These are phyloP conservation scores for Dipteronia dyeriana DNA, from an alignment of 345 rosid species.

Conservation along the genomic window DNA sequence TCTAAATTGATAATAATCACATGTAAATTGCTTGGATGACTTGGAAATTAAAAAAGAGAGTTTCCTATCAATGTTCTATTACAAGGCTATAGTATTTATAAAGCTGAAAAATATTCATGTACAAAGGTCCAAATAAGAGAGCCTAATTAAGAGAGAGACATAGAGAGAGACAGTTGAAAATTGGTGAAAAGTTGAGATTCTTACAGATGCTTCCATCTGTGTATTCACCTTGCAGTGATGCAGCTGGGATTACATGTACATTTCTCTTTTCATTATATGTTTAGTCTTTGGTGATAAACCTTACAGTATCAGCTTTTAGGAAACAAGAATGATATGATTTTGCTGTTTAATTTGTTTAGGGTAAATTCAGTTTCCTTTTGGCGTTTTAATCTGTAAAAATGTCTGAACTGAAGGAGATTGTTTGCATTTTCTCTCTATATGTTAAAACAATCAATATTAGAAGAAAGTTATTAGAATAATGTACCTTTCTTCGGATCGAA, in stretches of 20 bases:
- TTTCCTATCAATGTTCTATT: background rate
- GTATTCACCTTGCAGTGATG: slow-evolving; percentile 39
- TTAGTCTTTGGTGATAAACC: background rate
- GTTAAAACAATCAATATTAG: too few species aligned
- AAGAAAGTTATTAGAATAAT: too few species aligned
- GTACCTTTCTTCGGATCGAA: too few species aligned
- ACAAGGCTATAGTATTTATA: background rate
- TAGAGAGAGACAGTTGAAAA: slow-evolving; percentile 8
- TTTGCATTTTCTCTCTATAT: background rate
- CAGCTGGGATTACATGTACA: slow-evolving; percentile 56
- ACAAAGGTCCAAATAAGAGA: background rate
- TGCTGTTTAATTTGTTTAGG: background rate
- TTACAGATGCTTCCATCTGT: slow-evolving; percentile 25
- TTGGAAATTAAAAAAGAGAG: background rate
- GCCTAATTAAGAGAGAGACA: background rate
- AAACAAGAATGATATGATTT: background rate
- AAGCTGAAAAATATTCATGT: background rate
- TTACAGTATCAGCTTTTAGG: background rate
- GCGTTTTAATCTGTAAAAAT: background rate
- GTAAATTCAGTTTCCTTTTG: background rate
- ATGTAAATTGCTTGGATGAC: background rate
- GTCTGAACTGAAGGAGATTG: background rate
- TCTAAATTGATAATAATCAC: too few species aligned
- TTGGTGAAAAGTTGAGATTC: background rate
- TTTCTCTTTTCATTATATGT: background rate